Conservation (phyloP, 2,329 filamentous ascomycete genomes). For the Fusarium udum region DNA sequence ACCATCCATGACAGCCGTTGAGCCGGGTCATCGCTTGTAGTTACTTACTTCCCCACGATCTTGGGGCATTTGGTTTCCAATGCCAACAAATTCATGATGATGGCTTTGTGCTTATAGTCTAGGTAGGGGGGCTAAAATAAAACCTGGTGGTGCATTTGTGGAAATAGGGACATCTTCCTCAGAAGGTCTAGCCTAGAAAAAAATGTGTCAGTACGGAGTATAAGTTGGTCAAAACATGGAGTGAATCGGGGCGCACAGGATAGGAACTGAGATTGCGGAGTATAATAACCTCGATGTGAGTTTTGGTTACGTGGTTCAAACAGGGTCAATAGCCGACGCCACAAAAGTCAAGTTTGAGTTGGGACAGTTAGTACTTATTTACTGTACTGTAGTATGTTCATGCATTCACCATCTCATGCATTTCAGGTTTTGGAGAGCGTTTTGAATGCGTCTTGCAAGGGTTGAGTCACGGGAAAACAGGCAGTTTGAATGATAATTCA, state of each 20-base stretch:
- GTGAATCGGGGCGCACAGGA: slow-evolving; percentile 23
- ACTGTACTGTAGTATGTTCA: not conserved
- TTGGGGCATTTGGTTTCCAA: not conserved
- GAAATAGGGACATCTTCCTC: slow-evolving; percentile 32
- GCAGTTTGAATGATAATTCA: not conserved
- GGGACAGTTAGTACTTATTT: not conserved
- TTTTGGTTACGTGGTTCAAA: slow-evolving; percentile 37
- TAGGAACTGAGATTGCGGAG: slow-evolving; percentile 40
- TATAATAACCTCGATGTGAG: slow-evolving; percentile 34
- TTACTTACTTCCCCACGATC: slow-evolving; percentile 25
- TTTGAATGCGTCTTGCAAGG: slow-evolving; percentile 2
- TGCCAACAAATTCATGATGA: not conserved
- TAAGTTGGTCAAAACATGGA: not conserved
- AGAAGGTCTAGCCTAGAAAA: slow-evolving; percentile 30
- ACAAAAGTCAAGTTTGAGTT: slow-evolving; percentile 20
- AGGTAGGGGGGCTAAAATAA: not conserved
- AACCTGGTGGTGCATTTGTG: slow-evolving; percentile 3
- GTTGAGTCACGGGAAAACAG: slow-evolving; percentile 2
- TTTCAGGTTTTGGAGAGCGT: slow-evolving; percentile 16
- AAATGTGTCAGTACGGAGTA: not conserved
- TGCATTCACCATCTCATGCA: slow-evolving; percentile 10
- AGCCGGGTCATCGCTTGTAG: slow-evolving; percentile 18
- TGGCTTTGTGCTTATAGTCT: not conserved
- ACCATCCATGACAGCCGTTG: slow-evolving; percentile 16
- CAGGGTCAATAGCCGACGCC: slow-evolving; percentile 41